Base-by-base conservation (phyloP, 2,329 filamentous ascomycete species). In the Calycina marina region DNA sequence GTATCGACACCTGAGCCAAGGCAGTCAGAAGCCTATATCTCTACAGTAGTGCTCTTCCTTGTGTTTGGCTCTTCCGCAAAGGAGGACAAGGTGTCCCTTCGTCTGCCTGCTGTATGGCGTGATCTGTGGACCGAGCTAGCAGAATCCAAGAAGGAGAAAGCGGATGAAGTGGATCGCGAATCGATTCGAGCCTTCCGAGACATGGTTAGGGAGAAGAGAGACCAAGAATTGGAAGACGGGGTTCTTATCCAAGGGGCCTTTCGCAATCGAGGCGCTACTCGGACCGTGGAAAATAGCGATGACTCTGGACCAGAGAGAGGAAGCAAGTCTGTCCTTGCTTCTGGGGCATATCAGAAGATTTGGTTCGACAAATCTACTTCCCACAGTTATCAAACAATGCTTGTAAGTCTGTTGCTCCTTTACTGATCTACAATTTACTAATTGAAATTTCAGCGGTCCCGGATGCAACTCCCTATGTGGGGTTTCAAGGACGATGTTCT, bases 381-480 rank as follows among this genome's bases (percentile, higher is more conserved):
- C 0, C 59, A 59, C 15, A 67, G 68, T 30, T 96, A 81, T 48
- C 76, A 84, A 45, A 62, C 63, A 5, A 96, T 98, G 90, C 65
- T 88, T 32, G 65, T 69, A 46, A 56, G 64, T 52, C 13, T 13
- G 18, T 10, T 17, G 5, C 6, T 16, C 22, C 9, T 18, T 10
- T 6, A 10, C 22, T 10, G n/a, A 10, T 27, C 31, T 17, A 4
- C n/a, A 24, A 20, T 25, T 16, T 63, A 55, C 41, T 51, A 26
- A 51, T 28, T 12, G 8, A 6, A 10, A 11, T 14, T 38, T n/a
- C n/a, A 51, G 48, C 58, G 68, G 52, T 73, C 67, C 18, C 75
- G 90, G 35, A 77, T 73, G 63, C 79, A 79, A 45, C 67, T 98
- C 12, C 90, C 90, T 0, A 93, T 98, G 63, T 94, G 81, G 71